Evolutionary conservation across 805 yeast species (phyloP).

Genomic region (Spathaspora hagerdaliae): DNA sequence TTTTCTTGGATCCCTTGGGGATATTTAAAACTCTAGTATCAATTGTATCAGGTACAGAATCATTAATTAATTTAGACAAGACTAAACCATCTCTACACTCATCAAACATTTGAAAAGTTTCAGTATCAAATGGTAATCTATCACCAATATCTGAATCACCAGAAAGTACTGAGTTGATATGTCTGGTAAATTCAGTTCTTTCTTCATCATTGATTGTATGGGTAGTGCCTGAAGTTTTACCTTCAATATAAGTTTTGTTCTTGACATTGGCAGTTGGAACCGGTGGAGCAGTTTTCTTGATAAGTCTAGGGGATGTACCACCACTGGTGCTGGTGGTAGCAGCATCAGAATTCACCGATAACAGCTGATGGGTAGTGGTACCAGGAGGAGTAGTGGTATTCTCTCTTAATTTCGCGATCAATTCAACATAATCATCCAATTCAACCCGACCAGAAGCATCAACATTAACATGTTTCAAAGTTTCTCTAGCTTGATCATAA

Average conservation of each 20-base stretch:
- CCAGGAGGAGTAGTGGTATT: slow-evolving; percentile 9
- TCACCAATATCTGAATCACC: slow-evolving; percentile 85
- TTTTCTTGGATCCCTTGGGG: slow-evolving; percentile 62
- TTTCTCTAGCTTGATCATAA: slow-evolving; percentile 91
- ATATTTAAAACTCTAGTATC: slow-evolving; percentile 94
- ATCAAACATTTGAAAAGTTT: slow-evolving; percentile 92
- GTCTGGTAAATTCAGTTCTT: slow-evolving; percentile 91
- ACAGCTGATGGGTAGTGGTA: slow-evolving; percentile 14
- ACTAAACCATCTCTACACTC: slow-evolving; percentile 95
- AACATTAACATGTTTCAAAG: slow-evolving; percentile 83
- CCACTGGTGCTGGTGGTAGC: slow-evolving; percentile 22
- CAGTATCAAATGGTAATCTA: slow-evolving; percentile 87
- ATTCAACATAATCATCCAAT: slow-evolving; percentile 85
- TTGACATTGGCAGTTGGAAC: slow-evolving; percentile 47
- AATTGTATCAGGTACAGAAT: slow-evolving; percentile 96
- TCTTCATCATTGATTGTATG: slow-evolving; percentile 98
- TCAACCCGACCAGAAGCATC: slow-evolving; percentile 98
- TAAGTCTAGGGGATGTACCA: slow-evolving; percentile 15
- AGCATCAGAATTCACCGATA: slow-evolving; percentile 10
- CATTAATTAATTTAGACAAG: slow-evolving; percentile 88
- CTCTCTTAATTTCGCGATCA: slow-evolving; percentile 77
- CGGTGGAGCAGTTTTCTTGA: slow-evolving; percentile 27
- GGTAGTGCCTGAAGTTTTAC: slow-evolving; percentile 85
- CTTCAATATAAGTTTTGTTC: slow-evolving; percentile 72
- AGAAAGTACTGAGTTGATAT: slow-evolving; percentile 84